Evolutionary conservation across 2,329 filamentous ascomycete species (phyloP).

Genomic region (Periconia macrospinosa): DNA sequence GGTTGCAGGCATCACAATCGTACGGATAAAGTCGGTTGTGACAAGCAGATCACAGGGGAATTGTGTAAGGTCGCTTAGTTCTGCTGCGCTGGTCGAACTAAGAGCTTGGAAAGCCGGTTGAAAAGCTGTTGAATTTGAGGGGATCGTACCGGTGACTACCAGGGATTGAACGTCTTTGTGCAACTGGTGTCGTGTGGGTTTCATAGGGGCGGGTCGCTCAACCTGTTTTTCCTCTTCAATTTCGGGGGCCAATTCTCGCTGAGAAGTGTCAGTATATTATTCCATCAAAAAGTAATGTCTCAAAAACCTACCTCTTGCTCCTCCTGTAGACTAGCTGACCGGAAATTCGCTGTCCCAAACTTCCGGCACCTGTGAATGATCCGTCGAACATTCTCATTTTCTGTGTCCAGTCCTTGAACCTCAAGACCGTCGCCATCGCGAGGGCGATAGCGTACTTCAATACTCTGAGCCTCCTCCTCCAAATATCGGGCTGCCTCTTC

Average conservation of each 20-base stretch:
- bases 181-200: constrained; percentile 47
- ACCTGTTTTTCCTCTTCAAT: constrained; percentile 62
- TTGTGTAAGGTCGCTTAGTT: constrained; percentile 30
- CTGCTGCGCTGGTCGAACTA: constrained; percentile 45
- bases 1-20: constrained; percentile 38
- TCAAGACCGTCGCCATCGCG: no score
- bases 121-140: constrained; percentile 37
- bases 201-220: constrained; percentile 49
- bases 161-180: constrained; percentile 50
- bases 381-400: no score
- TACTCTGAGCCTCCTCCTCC: no score
- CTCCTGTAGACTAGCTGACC: no score
- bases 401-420: no score
- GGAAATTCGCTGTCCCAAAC: no score
- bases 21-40: constrained; percentile 55
- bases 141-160: constrained; percentile 40
- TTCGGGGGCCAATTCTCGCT: constrained; percentile 68
- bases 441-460: no score
- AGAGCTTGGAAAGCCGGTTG: constrained; percentile 53
- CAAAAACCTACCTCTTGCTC: no score
- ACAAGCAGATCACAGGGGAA: constrained; percentile 50
- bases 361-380: no score
- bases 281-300: no score
- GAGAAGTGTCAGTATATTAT: no score
- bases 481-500: no score